Conservation (phyloP, 2,329 filamentous ascomycete genomes). For the Diplodia intermedia region DNA sequence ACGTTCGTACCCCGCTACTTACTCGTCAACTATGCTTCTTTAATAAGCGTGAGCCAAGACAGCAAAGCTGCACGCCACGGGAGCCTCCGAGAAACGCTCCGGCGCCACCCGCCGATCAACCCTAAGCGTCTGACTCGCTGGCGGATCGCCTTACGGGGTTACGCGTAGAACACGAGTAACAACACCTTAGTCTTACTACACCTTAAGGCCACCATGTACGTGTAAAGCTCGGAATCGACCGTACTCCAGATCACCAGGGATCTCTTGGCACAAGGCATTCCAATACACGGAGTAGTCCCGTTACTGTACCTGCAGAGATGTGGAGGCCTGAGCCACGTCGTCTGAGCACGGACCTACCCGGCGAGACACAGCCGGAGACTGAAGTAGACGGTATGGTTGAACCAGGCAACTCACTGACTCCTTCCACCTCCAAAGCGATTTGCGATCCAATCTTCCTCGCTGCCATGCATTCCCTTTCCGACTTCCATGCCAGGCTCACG, state of each 20-base stretch:
- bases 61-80: background rate
- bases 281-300: background rate
- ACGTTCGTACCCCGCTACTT: background rate
- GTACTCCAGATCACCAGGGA: background rate
- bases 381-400: too few species aligned
- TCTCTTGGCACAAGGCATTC: background rate
- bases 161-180: background rate
- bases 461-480: background rate
- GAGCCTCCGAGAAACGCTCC: background rate
- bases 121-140: background rate
- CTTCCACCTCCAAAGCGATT: background rate
- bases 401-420: background rate
- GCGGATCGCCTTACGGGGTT: background rate
- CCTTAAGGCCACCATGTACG: background rate
- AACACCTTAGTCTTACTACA: background rate
- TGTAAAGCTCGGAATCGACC: background rate
- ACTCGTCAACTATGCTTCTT: background rate
- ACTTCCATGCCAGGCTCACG: background rate
- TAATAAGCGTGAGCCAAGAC: background rate
- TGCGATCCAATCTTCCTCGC: background rate
- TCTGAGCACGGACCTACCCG: background rate
- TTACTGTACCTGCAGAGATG: background rate
- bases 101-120: background rate
- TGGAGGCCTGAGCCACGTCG: background rate
- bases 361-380: background rate